Conservation (phyloP, 805 yeast genomes). For the Schizosaccharomyces lindneri region DNA sequence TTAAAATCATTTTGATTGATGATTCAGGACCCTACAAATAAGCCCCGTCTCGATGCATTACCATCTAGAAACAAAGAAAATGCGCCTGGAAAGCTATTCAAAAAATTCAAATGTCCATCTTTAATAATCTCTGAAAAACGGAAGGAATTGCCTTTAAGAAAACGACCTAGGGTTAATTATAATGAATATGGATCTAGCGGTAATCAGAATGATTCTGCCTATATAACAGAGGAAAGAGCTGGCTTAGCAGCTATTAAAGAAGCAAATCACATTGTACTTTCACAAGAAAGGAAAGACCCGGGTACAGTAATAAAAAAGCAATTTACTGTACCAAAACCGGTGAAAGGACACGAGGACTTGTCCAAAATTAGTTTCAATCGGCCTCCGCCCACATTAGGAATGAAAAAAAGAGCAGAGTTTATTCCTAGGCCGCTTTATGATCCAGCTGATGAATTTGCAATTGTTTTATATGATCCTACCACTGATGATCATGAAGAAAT, state of each 20-base stretch:
- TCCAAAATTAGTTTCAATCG: background rate
- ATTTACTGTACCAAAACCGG: constrained; percentile 6
- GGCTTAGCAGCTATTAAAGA: constrained; percentile 3
- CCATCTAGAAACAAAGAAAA: background rate
- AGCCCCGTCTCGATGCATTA: background rate
- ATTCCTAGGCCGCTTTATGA: constrained; percentile 91
- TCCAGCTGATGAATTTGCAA: constrained; percentile 79
- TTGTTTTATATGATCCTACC: constrained; percentile 85
- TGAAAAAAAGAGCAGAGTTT: constrained; percentile 33
- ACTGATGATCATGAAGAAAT: constrained; percentile 27
- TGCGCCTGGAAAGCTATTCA: background rate
- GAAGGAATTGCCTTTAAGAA: constrained; percentile 5
- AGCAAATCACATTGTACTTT: constrained; percentile 5
- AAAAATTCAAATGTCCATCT: constrained; percentile 1
- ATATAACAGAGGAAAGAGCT: constrained; percentile 2
- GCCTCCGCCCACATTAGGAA: constrained; percentile 68
- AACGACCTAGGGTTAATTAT: constrained; percentile 8
- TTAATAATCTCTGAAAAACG: background rate
- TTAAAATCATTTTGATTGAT: background rate
- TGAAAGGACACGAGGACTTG: constrained; percentile 4
- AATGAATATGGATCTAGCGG: constrained; percentile 3
- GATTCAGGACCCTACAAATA: background rate
- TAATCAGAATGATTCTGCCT: constrained; percentile 3
- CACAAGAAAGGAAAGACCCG: constrained; percentile 5
- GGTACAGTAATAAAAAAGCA: constrained; percentile 5